These are phyloP conservation scores for Phyllosticta paracitricarpa DNA, from an alignment of 2,329 filamentous ascomycete genomes.

Conservation along the genomic window DNA sequence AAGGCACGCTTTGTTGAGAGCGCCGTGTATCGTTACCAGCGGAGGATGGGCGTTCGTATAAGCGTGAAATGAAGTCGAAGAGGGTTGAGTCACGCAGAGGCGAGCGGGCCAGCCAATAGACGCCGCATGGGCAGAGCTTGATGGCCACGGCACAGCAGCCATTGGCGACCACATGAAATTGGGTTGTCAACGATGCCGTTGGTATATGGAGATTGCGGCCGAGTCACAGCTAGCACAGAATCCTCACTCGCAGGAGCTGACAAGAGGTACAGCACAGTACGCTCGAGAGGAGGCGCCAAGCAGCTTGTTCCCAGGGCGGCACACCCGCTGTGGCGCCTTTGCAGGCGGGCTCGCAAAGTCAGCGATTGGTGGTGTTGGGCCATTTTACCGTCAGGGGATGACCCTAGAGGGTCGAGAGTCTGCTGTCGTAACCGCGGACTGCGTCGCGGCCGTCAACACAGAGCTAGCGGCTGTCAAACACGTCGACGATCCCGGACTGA, in stretches of 20 bases:
- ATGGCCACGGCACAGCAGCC: not conserved
- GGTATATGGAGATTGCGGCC: not conserved
- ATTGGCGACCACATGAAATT: not conserved
- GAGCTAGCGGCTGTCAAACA: not conserved
- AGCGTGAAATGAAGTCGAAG: not conserved
- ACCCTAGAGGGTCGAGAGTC: not conserved
- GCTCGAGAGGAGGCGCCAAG: not conserved
- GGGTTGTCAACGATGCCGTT: not conserved
- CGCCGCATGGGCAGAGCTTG: not conserved
- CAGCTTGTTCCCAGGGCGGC: constrained; percentile 1
- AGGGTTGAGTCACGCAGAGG: not conserved
- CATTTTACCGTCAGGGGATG: not conserved
- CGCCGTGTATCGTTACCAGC: not conserved
- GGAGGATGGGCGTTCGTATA: not conserved
- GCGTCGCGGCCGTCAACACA: not conserved
- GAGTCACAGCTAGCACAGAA: not conserved
- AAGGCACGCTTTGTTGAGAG: not conserved
- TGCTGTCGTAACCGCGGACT: not conserved
- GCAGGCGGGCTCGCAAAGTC: not conserved
- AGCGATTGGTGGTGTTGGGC: not conserved
- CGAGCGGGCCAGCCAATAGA: not conserved
- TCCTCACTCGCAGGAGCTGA: not conserved
- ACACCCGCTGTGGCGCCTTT: constrained; percentile 7
- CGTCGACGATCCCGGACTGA: not conserved
- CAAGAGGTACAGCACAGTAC: not conserved